These are phyloP conservation scores for Calonectria multiphialidica DNA, from an alignment of 2,329 filamentous ascomycete genomes.

Conservation along the genomic window DNA sequence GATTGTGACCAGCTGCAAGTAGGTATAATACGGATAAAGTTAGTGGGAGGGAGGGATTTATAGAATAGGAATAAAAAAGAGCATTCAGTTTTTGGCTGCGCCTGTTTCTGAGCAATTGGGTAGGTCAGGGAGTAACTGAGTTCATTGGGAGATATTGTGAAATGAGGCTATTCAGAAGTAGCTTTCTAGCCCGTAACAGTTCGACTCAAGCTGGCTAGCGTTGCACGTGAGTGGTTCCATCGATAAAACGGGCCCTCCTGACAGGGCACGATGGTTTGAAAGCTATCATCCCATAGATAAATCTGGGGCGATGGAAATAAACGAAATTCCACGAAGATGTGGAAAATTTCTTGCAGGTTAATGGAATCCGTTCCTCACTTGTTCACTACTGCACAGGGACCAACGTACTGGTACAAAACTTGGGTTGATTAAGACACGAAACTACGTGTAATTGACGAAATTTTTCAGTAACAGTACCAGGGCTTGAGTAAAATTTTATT, in stretches of 20 bases:
- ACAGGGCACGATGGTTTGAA: neutral
- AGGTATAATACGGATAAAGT: neutral
- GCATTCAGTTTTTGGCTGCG: too few relatives aligned
- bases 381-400: neutral
- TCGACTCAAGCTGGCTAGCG: neutral
- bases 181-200: neutral
- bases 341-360: neutral
- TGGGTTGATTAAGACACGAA: neutral
- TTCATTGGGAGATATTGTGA: neutral
- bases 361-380: neutral
- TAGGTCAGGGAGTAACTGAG: neutral
- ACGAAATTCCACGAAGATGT: neutral
- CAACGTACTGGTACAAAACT: neutral
- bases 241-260: neutral
- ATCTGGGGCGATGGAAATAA: neutral
- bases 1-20: neutral
- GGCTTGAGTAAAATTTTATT: neutral
- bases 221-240: slow-evolving; percentile 1
- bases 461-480: too few relatives aligned
- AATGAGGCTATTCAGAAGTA: slow-evolving; percentile 14
- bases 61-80: too few relatives aligned
- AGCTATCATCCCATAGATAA: neutral
- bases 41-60: neutral
- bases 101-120: too few relatives aligned
- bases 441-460: neutral